Evolutionary conservation across 208 protist genomes (phyloP).

Genomic region (Strigomonas culicis): DNA sequence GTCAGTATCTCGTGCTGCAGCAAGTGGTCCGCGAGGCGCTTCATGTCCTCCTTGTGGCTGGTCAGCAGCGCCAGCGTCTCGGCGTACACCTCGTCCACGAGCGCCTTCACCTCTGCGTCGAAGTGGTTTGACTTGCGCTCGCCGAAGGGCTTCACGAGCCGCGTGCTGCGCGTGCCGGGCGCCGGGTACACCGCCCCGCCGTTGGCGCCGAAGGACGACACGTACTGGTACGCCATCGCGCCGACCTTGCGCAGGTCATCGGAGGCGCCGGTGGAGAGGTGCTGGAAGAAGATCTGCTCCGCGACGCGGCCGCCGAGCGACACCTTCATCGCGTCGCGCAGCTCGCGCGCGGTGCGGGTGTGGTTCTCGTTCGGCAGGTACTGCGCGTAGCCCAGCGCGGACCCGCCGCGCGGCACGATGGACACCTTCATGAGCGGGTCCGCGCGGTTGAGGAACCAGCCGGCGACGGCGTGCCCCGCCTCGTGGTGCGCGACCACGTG

Average conservation of each 20-base stretch:
- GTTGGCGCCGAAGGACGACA: constrained; percentile 61
- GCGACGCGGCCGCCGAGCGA: constrained; percentile 92
- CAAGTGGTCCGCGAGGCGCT: constrained; percentile 84
- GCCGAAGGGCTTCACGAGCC: constrained; percentile 89
- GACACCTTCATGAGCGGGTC: constrained; percentile 98
- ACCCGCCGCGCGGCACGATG: constrained; percentile 95
- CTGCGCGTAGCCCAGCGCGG: constrained; percentile 97
- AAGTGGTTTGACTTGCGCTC: constrained; percentile 73
- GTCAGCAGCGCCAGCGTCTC: constrained; percentile 60
- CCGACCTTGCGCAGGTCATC: constrained; percentile 97
- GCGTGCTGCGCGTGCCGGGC: constrained; percentile 48
- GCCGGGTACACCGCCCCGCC: constrained; percentile 63
- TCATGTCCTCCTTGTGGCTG: constrained; percentile 75
- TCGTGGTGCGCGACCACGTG: constrained; percentile 97
- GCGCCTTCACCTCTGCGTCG: constrained; percentile 81
- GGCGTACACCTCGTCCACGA: constrained; percentile 83
- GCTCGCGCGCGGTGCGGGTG: constrained; percentile 89
- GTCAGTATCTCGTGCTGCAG: constrained; percentile 82
- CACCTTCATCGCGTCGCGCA: constrained; percentile 94
- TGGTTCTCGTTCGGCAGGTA: constrained; percentile 95
- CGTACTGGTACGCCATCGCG: constrained; percentile 91
- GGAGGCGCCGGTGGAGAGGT: constrained; percentile 92
- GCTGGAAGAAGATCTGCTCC: constrained; percentile 92
- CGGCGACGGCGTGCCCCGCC: constrained; percentile 96
- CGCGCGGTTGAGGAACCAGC: constrained; percentile 97